Evolutionary conservation across 257 asterid species (phyloP).

Genomic region (Forsythia viridissima): DNA sequence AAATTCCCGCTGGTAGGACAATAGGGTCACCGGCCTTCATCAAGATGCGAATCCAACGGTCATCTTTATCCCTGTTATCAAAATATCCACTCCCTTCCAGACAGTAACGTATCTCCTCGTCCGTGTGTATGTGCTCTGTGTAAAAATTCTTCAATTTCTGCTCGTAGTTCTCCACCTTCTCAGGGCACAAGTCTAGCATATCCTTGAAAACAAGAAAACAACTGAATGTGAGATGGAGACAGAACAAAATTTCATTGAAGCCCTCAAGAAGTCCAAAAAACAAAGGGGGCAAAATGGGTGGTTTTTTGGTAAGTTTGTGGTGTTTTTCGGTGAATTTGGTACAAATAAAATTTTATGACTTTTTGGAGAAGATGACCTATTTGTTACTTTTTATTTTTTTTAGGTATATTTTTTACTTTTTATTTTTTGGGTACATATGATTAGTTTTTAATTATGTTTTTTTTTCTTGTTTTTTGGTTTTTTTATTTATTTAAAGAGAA

Average conservation of each 20-base stretch:
- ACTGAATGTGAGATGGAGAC: background rate
- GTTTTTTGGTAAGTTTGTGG: too few relatives aligned
- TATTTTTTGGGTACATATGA: too few relatives aligned
- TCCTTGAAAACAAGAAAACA: conserved; percentile 46
- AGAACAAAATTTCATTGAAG: too few relatives aligned
- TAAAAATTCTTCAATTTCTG: conserved; percentile 76
- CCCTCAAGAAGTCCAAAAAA: background rate
- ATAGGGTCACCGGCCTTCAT: conserved; percentile 79
- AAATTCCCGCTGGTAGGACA: conserved; percentile 83
- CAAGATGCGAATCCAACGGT: conserved; percentile 75
- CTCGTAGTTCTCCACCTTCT: conserved; percentile 75
- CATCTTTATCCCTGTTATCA: conserved; percentile 69
- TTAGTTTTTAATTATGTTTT: too few relatives aligned
- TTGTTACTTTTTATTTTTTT: too few relatives aligned
- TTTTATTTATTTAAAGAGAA: too few relatives aligned
- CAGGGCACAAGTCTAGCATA: conserved; percentile 79
- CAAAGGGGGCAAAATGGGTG: background rate
- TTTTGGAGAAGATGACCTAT: too few relatives aligned
- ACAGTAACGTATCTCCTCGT: conserved; percentile 87
- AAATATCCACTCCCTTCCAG: conserved; percentile 78
- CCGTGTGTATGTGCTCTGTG: conserved; percentile 77
- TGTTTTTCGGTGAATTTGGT: too few relatives aligned
- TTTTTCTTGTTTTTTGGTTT: too few relatives aligned
- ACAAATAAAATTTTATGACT: too few relatives aligned
- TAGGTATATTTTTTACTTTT: too few relatives aligned